These are phyloP conservation scores for Barnettozyma siamensis DNA, from an alignment of 805 yeast species.

Conservation along the genomic window DNA sequence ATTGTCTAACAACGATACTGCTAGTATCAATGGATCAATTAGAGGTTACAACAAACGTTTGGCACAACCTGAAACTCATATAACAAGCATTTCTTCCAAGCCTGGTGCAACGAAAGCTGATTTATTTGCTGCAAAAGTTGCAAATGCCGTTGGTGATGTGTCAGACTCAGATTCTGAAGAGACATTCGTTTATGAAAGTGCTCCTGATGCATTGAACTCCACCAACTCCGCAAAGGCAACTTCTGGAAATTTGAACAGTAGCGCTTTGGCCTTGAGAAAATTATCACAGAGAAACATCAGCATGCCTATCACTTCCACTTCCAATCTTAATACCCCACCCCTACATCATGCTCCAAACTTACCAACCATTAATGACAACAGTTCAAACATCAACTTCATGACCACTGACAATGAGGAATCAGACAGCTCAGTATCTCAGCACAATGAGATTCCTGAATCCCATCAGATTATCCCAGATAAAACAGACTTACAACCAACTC, in stretches of 20 bases:
- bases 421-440: slow-evolving; percentile 5
- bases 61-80: slow-evolving; percentile 16
- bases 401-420: slow-evolving; percentile 7
- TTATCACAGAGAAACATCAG: slow-evolving; percentile 22
- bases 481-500: background rate
- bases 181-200: slow-evolving; percentile 84
- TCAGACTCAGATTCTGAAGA: slow-evolving; percentile 88
- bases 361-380: slow-evolving; percentile 3
- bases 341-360: background rate
- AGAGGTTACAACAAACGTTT: slow-evolving; percentile 19
- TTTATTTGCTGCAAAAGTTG: slow-evolving; percentile 89
- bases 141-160: slow-evolving; percentile 88
- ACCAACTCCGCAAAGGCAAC: slow-evolving; percentile 12
- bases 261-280: slow-evolving; percentile 18
- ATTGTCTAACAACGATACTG: slow-evolving; percentile 13
- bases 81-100: slow-evolving; percentile 9
- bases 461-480: background rate
- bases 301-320: slow-evolving; percentile 20
- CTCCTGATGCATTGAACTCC: slow-evolving; percentile 22
- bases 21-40: slow-evolving; percentile 23
- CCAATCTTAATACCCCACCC: background rate
- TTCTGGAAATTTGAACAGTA: slow-evolving; percentile 7
- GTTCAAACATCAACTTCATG: slow-evolving; percentile 2
- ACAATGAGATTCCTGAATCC: slow-evolving; percentile 1
- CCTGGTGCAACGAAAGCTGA: slow-evolving; percentile 69